These are phyloP conservation scores for Botrytis deweyae DNA, from an alignment of 2,329 filamentous ascomycete species.

Conservation along the genomic window DNA sequence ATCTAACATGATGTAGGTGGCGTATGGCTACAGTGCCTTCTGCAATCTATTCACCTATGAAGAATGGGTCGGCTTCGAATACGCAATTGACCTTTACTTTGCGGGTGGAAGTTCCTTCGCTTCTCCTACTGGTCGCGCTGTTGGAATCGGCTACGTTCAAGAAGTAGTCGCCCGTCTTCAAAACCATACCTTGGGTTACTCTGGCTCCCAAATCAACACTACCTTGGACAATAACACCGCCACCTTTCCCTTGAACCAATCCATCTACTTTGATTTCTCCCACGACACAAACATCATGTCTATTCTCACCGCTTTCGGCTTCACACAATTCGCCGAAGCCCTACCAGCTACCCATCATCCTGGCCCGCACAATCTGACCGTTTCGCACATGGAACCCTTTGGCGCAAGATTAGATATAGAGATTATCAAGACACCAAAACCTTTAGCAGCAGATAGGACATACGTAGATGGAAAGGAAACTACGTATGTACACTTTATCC, in stretches of 20 bases:
- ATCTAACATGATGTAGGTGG: constrained; percentile 47
- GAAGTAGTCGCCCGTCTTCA: constrained; percentile 70
- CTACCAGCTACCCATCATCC: constrained; percentile 57
- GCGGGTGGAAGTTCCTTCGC: constrained; percentile 47
- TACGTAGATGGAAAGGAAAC: constrained; percentile 53
- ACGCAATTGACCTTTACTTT: constrained; percentile 67
- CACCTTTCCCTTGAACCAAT: constrained; percentile 73
- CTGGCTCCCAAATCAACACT: constrained; percentile 62
- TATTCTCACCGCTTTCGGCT: constrained; percentile 69
- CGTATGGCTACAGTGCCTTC: constrained; percentile 71
- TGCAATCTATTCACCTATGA: constrained; percentile 73
- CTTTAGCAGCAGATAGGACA: constrained; percentile 55
- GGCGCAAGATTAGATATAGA: constrained; percentile 73
- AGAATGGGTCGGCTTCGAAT: constrained; percentile 72
- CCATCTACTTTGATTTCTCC: constrained; percentile 73
- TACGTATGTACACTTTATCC: constrained; percentile 69
- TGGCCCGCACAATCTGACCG: constrained; percentile 60
- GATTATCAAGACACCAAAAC: constrained; percentile 65
- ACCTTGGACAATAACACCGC: constrained; percentile 65
- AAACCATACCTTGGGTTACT: constrained; percentile 62
- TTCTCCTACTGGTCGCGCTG: constrained; percentile 52
- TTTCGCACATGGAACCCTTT: constrained; percentile 69
- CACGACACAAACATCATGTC: constrained; percentile 74
- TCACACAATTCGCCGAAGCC: constrained; percentile 64
- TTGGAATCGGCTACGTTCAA: constrained; percentile 72